A percentile compares a stretch with the other conserved stretches of the same genome.
phyloP scores from a whole-genome alignment of 768 basidiomycete species.

The Amanita rimosa region DNA sequence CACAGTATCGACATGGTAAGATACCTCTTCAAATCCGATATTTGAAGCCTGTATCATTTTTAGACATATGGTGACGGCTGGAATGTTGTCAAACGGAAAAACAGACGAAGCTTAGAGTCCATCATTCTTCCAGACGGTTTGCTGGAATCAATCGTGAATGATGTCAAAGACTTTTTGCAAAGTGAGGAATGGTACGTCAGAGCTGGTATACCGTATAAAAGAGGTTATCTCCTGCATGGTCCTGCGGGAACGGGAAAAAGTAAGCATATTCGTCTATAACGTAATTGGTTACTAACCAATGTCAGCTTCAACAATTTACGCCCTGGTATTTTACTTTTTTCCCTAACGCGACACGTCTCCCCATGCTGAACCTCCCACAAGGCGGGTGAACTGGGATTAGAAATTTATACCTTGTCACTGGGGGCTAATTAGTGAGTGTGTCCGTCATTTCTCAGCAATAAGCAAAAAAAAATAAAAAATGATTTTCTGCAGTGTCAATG shows the following conservation, averaged over 20 bases:
- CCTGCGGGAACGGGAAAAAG: conserved; percentile 57
- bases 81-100: conserved; percentile 35
- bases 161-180: conserved; percentile 40
- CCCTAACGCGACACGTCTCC: not conserved
- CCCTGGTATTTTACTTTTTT: conserved; percentile 21
- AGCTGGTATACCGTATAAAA: conserved; percentile 45
- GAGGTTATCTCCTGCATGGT: conserved; percentile 47
- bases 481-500: conserved; percentile 29
- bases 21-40: not conserved
- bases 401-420: conserved; percentile 61
- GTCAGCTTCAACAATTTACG: conserved; percentile 43
- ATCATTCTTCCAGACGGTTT: conserved; percentile 40
- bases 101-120: conserved; percentile 38
- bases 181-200: conserved; percentile 47
- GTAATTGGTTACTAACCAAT: conserved; percentile 21
- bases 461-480: no score
- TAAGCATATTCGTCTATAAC: conserved; percentile 14
- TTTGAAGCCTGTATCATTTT: conserved; percentile 17
- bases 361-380: conserved; percentile 9
- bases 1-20: conserved; percentile 21
- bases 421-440: conserved; percentile 31
- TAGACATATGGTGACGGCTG: conserved; percentile 26
- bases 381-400: conserved; percentile 64
- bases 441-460: not conserved
- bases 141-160: conserved; percentile 33